Conservation (phyloP, 2,329 filamentous ascomycete genomes). For the Grosmannia penicillata region DNA sequence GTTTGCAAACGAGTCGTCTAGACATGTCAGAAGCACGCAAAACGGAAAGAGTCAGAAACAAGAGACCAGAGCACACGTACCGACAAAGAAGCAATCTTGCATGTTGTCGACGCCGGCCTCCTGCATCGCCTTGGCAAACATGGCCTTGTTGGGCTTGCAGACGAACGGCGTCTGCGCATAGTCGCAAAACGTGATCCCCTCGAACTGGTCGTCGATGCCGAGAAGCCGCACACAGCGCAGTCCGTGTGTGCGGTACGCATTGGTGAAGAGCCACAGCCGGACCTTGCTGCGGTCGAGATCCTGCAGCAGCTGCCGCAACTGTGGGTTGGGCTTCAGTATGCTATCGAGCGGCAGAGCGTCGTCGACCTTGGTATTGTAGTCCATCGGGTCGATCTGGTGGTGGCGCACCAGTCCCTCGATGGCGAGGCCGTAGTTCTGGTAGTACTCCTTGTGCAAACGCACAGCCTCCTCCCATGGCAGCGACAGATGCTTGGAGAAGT, state of each 20-base stretch:
- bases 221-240: constrained; percentile 69
- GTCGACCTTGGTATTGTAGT: constrained; percentile 90
- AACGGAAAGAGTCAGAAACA: background rate
- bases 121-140: constrained; percentile 79
- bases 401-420: constrained; percentile 89
- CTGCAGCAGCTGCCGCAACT: constrained; percentile 60
- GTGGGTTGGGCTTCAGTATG: constrained; percentile 65
- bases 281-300: constrained; percentile 76
- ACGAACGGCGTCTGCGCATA: constrained; percentile 60
- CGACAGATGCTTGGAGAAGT: constrained; percentile 54
- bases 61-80: constrained; percentile 32
- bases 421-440: constrained; percentile 89
- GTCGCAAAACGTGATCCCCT: constrained; percentile 90
- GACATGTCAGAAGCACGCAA: background rate
- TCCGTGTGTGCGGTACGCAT: constrained; percentile 84
- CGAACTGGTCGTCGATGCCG: constrained; percentile 75
- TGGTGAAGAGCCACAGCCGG: constrained; percentile 87
- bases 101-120: constrained; percentile 58
- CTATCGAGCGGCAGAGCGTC: constrained; percentile 81
- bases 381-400: constrained; percentile 87
- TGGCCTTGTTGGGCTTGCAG: constrained; percentile 73
- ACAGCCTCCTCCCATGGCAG: constrained; percentile 66
- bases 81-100: constrained; percentile 81
- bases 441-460: constrained; percentile 80
- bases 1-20: constrained; percentile 80